A percentile compares a stretch with the other conserved stretches of the same genome.
phyloP scores from a whole-genome alignment of 805 yeast species.

The Pichia insulana region DNA sequence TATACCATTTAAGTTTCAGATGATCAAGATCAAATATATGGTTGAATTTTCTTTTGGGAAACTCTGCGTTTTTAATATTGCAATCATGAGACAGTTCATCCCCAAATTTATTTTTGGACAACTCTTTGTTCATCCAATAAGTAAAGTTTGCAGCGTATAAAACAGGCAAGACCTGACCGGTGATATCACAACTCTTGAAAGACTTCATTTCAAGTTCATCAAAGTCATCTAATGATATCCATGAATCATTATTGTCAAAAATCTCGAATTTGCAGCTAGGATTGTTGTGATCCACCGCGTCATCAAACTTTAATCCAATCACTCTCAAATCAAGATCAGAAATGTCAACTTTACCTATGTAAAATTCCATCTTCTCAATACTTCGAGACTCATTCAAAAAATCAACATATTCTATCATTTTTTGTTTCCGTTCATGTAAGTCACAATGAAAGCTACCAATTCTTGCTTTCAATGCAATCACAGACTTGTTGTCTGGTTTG shows the following conservation, averaged over 20 bases:
- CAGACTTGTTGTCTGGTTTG: slow-evolving; percentile 34
- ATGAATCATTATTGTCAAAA: slow-evolving; percentile 46
- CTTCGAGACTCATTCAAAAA: slow-evolving; percentile 39
- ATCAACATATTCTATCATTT: slow-evolving; percentile 38
- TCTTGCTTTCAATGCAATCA: slow-evolving; percentile 62
- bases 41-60: slow-evolving; percentile 31
- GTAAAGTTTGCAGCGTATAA: slow-evolving; percentile 61
- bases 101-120: slow-evolving; percentile 32
- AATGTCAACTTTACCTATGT: slow-evolving; percentile 50
- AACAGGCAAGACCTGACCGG: slow-evolving; percentile 50
- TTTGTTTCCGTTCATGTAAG: slow-evolving; percentile 51
- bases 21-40: slow-evolving; percentile 70
- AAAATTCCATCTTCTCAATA: slow-evolving; percentile 51
- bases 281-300: slow-evolving; percentile 3
- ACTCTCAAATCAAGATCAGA: slow-evolving; percentile 52
- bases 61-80: slow-evolving; percentile 34
- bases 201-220: slow-evolving; percentile 45
- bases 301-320: slow-evolving; percentile 36
- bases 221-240: slow-evolving; percentile 59
- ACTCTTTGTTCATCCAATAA: slow-evolving; percentile 50
- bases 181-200: slow-evolving; percentile 28
- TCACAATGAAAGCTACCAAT: slow-evolving; percentile 48
- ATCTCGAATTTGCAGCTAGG: slow-evolving; percentile 19
- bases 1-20: slow-evolving; percentile 73
- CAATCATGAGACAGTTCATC: slow-evolving; percentile 56